A percentile compares a stretch with the other conserved stretches of the same genome.
phyloP scores from a whole-genome alignment of 2,329 filamentous ascomycete species.

The Sclerotinia spermophila region DNA sequence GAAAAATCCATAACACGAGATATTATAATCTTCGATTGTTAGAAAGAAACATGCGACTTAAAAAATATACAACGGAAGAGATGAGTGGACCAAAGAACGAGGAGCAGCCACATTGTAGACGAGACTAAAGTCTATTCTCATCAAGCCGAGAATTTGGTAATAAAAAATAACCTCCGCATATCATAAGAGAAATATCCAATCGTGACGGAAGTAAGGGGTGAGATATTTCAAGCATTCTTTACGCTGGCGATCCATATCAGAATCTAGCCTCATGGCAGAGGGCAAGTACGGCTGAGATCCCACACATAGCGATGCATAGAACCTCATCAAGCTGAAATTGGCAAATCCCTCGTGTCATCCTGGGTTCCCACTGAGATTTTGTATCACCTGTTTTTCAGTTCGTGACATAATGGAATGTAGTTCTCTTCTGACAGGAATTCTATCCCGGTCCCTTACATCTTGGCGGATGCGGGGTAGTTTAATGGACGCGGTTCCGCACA shows the following conservation, averaged over 20 bases:
- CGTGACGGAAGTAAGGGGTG: background rate
- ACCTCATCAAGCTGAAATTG: background rate
- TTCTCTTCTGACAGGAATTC: slow-evolving; percentile 7
- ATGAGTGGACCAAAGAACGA: slow-evolving; percentile 1
- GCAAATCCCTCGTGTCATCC: background rate
- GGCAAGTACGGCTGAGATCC: background rate
- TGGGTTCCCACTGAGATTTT: background rate
- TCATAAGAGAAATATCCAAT: background rate
- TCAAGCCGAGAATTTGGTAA: background rate
- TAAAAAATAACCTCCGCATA: background rate
- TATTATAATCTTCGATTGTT: background rate
- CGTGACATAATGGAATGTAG: slow-evolving; percentile 7
- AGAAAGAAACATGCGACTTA: background rate
- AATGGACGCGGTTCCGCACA: background rate
- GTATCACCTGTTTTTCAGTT: background rate
- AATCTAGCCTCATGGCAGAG: background rate
- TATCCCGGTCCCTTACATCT: slow-evolving; percentile 7
- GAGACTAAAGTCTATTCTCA: background rate
- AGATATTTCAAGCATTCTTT: background rate
- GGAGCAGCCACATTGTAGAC: background rate
- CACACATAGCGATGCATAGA: background rate
- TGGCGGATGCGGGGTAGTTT: slow-evolving; percentile 11
- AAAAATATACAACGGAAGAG: background rate
- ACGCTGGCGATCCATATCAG: slow-evolving; percentile 12
- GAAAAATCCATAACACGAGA: background rate